Evolutionary conservation across 1,284 basidiomycete species (phyloP).

Genomic region (Amylostereum areolatum): DNA sequence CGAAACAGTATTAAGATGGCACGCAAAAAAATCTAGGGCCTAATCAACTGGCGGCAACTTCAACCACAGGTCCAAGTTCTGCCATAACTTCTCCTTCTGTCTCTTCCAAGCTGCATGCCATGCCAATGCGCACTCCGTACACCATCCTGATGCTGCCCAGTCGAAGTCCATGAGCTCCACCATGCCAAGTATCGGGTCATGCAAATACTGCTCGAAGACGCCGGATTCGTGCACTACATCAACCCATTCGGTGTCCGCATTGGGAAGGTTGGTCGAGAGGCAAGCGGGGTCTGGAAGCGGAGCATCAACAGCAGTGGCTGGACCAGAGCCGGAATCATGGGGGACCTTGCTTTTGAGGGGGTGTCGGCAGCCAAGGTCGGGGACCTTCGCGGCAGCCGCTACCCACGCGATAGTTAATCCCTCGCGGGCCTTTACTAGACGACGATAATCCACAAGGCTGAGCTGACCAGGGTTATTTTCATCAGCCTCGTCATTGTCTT

Average conservation of each 20-base stretch:
- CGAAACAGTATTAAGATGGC: not conserved
- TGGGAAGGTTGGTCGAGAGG: slow-evolving; percentile 8
- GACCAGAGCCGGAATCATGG: no score
- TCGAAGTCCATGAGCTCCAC: slow-evolving; percentile 20
- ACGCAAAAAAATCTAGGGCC: no score
- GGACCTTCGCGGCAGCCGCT: slow-evolving; percentile 10
- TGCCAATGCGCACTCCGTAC: slow-evolving; percentile 21
- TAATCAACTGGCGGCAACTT: slow-evolving; percentile 9
- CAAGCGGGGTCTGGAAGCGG: not conserved
- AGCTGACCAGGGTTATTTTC: slow-evolving; percentile 7
- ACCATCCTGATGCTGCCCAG: slow-evolving; percentile 24
- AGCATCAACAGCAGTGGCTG: not conserved
- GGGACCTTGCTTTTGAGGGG: no score
- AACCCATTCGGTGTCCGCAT: slow-evolving; percentile 16
- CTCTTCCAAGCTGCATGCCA: slow-evolving; percentile 18
- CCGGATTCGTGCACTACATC: slow-evolving; percentile 16
- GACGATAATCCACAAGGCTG: not conserved
- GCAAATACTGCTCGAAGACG: slow-evolving; percentile 20
- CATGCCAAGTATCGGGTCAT: slow-evolving; percentile 29
- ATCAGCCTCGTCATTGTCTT: slow-evolving; percentile 6
- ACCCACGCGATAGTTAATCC: slow-evolving; percentile 9
- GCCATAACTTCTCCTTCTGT: slow-evolving; percentile 22
- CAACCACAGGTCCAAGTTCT: slow-evolving; percentile 22
- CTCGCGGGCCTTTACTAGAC: slow-evolving; percentile 1
- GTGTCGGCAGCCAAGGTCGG: no score